phyloP scores from a whole-genome alignment of 2,329 filamentous ascomycete species.

The Ceratocystis cubensis region DNA sequence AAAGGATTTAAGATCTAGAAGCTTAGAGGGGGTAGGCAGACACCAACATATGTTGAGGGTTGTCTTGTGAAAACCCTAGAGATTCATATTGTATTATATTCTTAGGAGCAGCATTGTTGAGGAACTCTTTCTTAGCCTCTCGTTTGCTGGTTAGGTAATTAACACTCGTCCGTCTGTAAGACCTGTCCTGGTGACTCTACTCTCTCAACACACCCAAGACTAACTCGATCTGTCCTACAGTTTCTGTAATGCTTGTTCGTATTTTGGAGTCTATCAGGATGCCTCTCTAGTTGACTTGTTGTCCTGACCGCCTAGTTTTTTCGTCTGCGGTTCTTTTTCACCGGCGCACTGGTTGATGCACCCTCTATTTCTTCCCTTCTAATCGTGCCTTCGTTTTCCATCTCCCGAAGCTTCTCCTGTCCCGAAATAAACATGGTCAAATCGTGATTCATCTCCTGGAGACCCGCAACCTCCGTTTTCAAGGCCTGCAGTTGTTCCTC shows the following conservation, averaged over 20 bases:
- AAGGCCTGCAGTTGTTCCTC: conserved; percentile 45
- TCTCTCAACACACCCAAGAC: no score
- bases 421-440: conserved; percentile 77
- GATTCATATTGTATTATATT: neutral
- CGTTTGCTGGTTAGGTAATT: neutral
- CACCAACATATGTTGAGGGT: no score
- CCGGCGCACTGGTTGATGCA: conserved; percentile 55
- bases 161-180: neutral
- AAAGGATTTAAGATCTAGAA: neutral
- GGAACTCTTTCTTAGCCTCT: neutral
- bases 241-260: neutral
- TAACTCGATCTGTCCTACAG: no score
- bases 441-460: conserved; percentile 78
- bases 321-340: conserved; percentile 42
- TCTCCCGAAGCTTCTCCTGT: conserved; percentile 62
- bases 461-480: conserved; percentile 53
- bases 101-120: neutral
- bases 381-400: conserved; percentile 47
- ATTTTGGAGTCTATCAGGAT: neutral
- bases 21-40: neutral
- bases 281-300: neutral
- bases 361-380: conserved; percentile 62
- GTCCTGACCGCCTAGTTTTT: conserved; percentile 28
- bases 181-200: neutral
- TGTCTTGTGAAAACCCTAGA: no score